Evolutionary conservation across 352 stramenopile species (phyloP).

Genomic region (Phytophthora citrophthora): DNA sequence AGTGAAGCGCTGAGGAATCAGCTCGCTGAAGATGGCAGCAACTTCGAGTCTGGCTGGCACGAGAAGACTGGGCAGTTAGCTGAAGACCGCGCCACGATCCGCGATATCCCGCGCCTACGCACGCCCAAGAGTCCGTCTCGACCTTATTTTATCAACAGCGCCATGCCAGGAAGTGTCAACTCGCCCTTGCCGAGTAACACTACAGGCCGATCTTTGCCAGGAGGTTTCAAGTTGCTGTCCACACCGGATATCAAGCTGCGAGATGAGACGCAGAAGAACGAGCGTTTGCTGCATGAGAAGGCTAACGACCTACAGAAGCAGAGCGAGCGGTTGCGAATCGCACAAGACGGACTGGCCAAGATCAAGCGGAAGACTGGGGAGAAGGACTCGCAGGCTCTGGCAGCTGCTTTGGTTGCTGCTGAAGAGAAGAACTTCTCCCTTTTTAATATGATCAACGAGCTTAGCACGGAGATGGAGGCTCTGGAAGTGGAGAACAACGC

Average conservation of each 20-base stretch:
- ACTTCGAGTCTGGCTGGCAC: constrained; percentile 88
- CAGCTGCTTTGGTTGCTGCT: constrained; percentile 82
- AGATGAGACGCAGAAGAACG: constrained; percentile 80
- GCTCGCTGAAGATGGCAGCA: constrained; percentile 76
- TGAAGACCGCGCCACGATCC: constrained; percentile 78
- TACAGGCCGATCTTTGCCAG: constrained; percentile 20
- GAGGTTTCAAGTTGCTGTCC: constrained; percentile 63
- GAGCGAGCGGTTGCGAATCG: constrained; percentile 68
- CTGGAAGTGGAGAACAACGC: constrained; percentile 88
- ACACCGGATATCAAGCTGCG: constrained; percentile 76
- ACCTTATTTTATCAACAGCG: constrained; percentile 38
- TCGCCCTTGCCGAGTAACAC: constrained; percentile 22
- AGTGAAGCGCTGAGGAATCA: constrained; percentile 76
- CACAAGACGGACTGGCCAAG: constrained; percentile 85
- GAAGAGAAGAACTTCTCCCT: constrained; percentile 96
- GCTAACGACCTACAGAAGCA: constrained; percentile 76
- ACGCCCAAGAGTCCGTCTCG: constrained; percentile 66
- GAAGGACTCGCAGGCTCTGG: constrained; percentile 82
- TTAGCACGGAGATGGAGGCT: constrained; percentile 91
- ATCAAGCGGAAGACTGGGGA: constrained; percentile 92
- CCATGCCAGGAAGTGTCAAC: constrained; percentile 15
- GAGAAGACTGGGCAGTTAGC: constrained; percentile 88
- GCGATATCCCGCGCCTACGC: constrained; percentile 71
- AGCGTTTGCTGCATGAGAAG: constrained; percentile 78
- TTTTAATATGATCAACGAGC: constrained; percentile 95